Conservation (phyloP, 768 basidiomycete species). For the Leucocoprinus leucothites region DNA sequence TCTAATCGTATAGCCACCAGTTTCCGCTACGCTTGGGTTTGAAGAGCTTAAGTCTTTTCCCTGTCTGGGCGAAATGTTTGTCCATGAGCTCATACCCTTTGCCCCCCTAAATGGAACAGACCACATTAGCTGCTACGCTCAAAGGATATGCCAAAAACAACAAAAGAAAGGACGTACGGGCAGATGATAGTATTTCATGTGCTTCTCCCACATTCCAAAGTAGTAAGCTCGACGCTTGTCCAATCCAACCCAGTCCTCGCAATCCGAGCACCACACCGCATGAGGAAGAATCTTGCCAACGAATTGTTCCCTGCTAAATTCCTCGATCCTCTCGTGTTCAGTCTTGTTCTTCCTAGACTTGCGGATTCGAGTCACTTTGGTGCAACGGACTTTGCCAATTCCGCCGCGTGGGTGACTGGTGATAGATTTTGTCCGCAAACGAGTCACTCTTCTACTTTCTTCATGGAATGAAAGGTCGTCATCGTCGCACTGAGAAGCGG, state of each 20-base stretch:
- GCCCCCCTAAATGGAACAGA: background rate
- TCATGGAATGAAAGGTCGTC: too few relatives aligned
- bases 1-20: too few relatives aligned
- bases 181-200: background rate
- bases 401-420: too few relatives aligned
- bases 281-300: background rate
- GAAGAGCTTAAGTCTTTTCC: background rate
- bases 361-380: background rate
- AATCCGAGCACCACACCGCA: background rate
- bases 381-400: too few relatives aligned
- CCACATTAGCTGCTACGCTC: background rate
- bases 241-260: background rate
- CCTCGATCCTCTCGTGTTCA: background rate
- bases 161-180: background rate
- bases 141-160: background rate
- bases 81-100: background rate
- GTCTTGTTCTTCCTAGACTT: background rate
- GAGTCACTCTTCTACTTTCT: too few relatives aligned
- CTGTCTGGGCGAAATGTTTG: background rate
- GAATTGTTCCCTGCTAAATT: background rate
- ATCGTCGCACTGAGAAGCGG: too few relatives aligned
- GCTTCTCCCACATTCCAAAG: slow-evolving; percentile 1
- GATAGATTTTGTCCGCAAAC: too few relatives aligned
- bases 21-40: too few relatives aligned
- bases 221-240: background rate